Evolutionary conservation across 805 yeast species (phyloP), one percentile per base, ranked within the genome.

Genomic region (Zygosaccharomyces bailii): DNA sequence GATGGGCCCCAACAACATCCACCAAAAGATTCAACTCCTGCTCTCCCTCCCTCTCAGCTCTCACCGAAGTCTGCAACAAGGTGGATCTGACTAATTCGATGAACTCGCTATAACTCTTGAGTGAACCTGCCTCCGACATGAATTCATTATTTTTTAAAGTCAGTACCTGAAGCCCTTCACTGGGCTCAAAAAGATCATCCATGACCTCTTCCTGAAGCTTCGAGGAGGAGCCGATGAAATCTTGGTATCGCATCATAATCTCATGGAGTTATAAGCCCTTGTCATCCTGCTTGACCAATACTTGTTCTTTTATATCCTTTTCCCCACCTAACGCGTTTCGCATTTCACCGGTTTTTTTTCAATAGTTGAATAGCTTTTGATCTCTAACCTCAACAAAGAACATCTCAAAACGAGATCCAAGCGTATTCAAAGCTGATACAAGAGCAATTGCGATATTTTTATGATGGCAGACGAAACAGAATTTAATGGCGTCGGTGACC

Each of bases 1-100:
- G 97, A 66, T 89, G 97, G 0, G 96, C 96, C 1, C 86, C 82
- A n/a, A 90, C 79, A 45, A 90, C 87, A 31, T 74, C 67, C 34
- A 72, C 56, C 9, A 76, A 60, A 14, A 59, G 56, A 16, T 50
- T 54, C 6, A 49, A 56, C 30, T 13, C 4, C 48, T 46, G 52
- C 41, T 55, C 53, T 3, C 50, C 54, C 34, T 53, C 65, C 11
- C 31, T 46, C 27, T 63, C 63, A 3, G 63, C 56, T 6, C 56
- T 50, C 7, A 46, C 38, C 6, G 70, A 57, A 25, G 73, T 62
- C 10, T 49, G 39, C 2, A 69, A 53, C 14, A 83, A 62, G 7
- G 57, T 58, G 0, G 32, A 17, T 40, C 85, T 68, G 2, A 72
- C 65, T 2, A 53, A 39, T 39, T 77, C 82, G 11, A 82, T 76